These are phyloP conservation scores for Fusarium guadeloupense DNA, from an alignment of 2,329 filamentous ascomycete species.

Conservation along the genomic window DNA sequence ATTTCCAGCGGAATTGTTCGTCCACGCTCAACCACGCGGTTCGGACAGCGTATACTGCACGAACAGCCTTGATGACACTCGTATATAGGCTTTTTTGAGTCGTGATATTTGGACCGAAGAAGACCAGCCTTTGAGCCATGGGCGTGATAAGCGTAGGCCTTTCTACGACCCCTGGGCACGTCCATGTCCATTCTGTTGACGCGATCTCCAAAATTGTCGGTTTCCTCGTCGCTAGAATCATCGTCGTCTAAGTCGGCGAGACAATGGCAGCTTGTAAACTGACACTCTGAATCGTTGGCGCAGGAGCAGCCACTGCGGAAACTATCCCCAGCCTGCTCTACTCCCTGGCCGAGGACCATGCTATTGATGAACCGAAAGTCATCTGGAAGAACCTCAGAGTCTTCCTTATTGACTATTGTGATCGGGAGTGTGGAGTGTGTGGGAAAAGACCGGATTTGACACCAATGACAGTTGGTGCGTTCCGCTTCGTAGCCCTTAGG, in stretches of 20 bases:
- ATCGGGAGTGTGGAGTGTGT: constrained; percentile 62
- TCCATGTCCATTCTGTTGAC: constrained; percentile 23
- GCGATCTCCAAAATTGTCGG: constrained; percentile 42
- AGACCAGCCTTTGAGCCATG: constrained; percentile 62
- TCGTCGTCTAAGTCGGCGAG: constrained; percentile 68
- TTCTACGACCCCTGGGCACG: constrained; percentile 39
- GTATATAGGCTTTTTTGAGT: constrained; percentile 73
- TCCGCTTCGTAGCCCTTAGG: constrained; percentile 51
- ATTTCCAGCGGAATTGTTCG: constrained; percentile 77
- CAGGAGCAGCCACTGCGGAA: constrained; percentile 78
- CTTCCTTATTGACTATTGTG: constrained; percentile 70
- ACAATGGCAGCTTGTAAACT: constrained; percentile 74
- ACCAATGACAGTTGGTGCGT: constrained; percentile 65
- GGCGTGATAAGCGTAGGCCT: constrained; percentile 71
- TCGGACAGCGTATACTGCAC: constrained; percentile 73
- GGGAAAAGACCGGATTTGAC: constrained; percentile 66
- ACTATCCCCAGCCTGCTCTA: constrained; percentile 66
- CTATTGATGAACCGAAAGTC: constrained; percentile 75
- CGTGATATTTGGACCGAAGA: constrained; percentile 61
- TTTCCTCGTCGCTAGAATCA: constrained; percentile 58
- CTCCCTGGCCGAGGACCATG: constrained; percentile 67
- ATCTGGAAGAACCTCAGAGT: constrained; percentile 64
- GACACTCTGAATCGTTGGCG: constrained; percentile 67
- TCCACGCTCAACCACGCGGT: constrained; percentile 79
- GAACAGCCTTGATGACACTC: constrained; percentile 80